Base-by-base conservation (phyloP, 2,329 filamentous ascomycete genomes). In the Talaromyces islandicus region DNA sequence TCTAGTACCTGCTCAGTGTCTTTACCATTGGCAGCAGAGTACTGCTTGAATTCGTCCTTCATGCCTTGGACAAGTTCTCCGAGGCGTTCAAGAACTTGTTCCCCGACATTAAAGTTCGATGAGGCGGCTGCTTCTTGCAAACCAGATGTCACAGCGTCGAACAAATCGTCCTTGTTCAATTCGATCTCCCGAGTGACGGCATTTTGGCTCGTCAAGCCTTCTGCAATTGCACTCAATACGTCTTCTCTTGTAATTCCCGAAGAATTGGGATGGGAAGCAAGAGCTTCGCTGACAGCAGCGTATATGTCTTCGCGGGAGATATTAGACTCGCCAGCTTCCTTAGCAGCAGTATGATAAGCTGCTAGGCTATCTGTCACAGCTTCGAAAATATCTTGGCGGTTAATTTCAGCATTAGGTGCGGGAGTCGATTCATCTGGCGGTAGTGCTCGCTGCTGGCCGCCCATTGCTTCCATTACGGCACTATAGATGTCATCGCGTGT, bases 1-100 rank as follows among this genome's bases (percentile, higher is more conserved):
- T 94, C 90, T 4, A 97, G 80, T 12, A 96, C 87, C 71, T 96
- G 91, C 72, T 96, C 92, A 0, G 91, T 93, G 70, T 94, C 91
- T 60, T 87, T 84, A 46, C 89, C 90, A 66, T 87, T 90, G 63
- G 89, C 88, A 3, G 89, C 85, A 21, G 91, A 88, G 66, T 91
- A 93, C 67, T 93, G 85, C 71, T 92, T 92, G 71, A 88, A 85
- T 66, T 88, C 85, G 5, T 78, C 77, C 60, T 84, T 85, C 79
- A 88, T 86, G 46, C 81, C 81, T 41, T 85, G 80, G 25, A 88
- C 75, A 38, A 88, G 75, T 30, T 81, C 79, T 58, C 86, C 81
- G 54, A 88, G 79, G 50, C 83, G 83, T 55, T 82, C 68, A 57
- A 87, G 72, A n/a, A 87, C 82, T 62, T 85, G 79, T 54, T 85